Conservation (phyloP, 1,284 basidiomycete genomes). For the Apiotrichum siamense region DNA sequence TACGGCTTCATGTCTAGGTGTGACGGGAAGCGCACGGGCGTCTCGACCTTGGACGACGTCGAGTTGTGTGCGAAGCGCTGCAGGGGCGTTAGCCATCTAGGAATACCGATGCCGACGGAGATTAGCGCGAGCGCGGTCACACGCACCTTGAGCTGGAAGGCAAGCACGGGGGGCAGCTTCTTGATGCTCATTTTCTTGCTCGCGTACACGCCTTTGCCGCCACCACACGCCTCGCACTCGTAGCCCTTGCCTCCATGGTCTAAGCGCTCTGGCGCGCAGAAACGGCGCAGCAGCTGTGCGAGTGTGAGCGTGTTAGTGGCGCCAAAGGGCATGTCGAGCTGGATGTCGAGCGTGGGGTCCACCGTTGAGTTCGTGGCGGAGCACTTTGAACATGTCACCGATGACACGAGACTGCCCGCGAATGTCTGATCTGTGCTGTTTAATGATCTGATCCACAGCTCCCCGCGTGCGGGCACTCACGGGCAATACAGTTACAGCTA, state of each 20-base stretch:
- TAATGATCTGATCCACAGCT: neutral
- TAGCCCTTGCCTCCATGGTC: conserved; percentile 39
- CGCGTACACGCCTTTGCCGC: conserved; percentile 48
- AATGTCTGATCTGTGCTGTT: conserved; percentile 64
- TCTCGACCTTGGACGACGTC: conserved; percentile 76
- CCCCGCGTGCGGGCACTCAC: conserved; percentile 18
- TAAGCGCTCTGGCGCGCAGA: conserved; percentile 38
- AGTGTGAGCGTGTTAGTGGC: conserved; percentile 19
- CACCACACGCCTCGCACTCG: conserved; percentile 42
- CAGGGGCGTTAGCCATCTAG: neutral
- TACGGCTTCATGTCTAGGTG: conserved; percentile 82
- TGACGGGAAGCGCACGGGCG: conserved; percentile 73
- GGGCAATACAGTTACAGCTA: conserved; percentile 81
- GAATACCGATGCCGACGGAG: too few species aligned
- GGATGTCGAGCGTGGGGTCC: conserved; percentile 88
- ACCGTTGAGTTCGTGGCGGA: conserved; percentile 68
- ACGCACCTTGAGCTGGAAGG: conserved; percentile 87
- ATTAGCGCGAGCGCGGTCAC: too few species aligned
- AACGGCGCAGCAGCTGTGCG: conserved; percentile 31
- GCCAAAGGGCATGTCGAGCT: conserved; percentile 60
- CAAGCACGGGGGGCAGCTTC: conserved; percentile 81
- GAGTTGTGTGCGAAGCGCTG: conserved; percentile 89
- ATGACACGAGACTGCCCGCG: conserved; percentile 77
- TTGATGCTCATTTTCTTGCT: conserved; percentile 78
- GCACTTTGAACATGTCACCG: conserved; percentile 75